Evolutionary conservation across 2,329 filamentous ascomycete genomes (phyloP).

Genomic region (Alternaria ventricosa): DNA sequence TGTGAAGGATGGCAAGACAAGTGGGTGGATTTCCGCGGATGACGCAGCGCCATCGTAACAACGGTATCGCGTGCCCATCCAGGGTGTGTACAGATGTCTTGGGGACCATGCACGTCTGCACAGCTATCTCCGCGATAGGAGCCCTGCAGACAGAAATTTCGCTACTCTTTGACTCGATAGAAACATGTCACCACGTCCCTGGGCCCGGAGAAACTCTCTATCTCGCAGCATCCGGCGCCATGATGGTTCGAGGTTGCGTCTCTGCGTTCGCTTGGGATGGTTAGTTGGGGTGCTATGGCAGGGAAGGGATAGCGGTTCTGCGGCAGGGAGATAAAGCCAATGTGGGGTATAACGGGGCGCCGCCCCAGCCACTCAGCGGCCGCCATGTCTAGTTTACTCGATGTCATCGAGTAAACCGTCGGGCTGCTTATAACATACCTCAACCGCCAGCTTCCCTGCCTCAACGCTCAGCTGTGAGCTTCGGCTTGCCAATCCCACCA

Average conservation of each 20-base stretch:
- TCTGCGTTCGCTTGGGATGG: constrained; percentile 18
- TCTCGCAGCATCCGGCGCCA: constrained; percentile 20
- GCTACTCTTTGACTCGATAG: constrained; percentile 38
- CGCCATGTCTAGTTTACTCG: constrained; percentile 29
- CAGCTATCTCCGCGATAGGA: constrained; percentile 24
- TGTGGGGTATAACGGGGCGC: constrained; percentile 30
- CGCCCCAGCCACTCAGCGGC: constrained; percentile 21
- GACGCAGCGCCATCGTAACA: constrained; percentile 19
- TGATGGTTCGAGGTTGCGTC: constrained; percentile 17
- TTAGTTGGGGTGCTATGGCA: constrained; percentile 5
- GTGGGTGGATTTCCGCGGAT: constrained; percentile 16
- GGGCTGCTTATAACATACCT: constrained; percentile 20
- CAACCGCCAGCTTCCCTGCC: constrained; percentile 5
- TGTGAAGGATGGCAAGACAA: constrained; percentile 4
- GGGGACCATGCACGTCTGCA: constrained; percentile 1
- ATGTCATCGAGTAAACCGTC: constrained; percentile 38
- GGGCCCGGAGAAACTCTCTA: constrained; percentile 25
- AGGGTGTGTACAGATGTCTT: constrained; percentile 9
- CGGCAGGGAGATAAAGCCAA: constrained; percentile 27
- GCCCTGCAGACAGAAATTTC: constrained; percentile 1
- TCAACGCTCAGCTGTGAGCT: constrained; percentile 1
- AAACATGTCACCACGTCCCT: constrained; percentile 32
- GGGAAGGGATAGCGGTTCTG: constrained; percentile 12
- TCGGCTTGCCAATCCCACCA: not conserved
- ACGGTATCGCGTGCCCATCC: constrained; percentile 18